These are phyloP conservation scores for Kwoniella europaea DNA, from an alignment of 768 basidiomycete genomes.

Conservation along the genomic window DNA sequence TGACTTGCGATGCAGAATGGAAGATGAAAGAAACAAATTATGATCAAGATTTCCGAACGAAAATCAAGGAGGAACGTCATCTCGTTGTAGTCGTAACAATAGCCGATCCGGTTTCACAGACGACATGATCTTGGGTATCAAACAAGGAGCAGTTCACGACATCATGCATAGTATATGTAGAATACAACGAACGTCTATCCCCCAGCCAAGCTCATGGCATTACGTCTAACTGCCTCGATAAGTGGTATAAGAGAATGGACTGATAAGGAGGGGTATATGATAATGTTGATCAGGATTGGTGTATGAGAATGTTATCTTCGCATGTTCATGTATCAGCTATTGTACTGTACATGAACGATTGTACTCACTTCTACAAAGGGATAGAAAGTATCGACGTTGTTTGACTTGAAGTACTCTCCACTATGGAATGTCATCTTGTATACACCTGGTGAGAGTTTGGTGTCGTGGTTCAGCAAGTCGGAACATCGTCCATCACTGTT, in stretches of 20 bases:
- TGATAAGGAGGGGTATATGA: conserved; percentile 89
- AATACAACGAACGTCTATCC: background rate
- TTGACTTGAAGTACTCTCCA: conserved; percentile 75
- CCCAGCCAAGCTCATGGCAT: background rate
- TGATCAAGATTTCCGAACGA: no score
- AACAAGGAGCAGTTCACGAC: background rate
- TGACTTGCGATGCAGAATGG: background rate
- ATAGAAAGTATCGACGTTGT: conserved; percentile 75
- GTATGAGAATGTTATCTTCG: conserved; percentile 77
- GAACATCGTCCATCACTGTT: conserved; percentile 82
- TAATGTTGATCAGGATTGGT: conserved; percentile 78
- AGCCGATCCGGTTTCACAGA: no score
- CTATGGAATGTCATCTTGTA: conserved; percentile 89
- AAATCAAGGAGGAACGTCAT: no score
- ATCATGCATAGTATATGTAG: background rate
- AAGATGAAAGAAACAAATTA: background rate
- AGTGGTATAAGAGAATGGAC: conserved; percentile 88
- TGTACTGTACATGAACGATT: background rate
- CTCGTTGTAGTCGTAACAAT: no score
- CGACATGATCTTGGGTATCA: no score
- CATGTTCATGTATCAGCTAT: background rate
- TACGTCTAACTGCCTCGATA: conserved; percentile 74
- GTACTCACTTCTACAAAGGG: conserved; percentile 81
- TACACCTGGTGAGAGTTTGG: conserved; percentile 65
- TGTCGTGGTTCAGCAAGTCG: conserved; percentile 68